phyloP scores from a whole-genome alignment of 108 stramenopile genomes.

The Seminavis robusta region DNA sequence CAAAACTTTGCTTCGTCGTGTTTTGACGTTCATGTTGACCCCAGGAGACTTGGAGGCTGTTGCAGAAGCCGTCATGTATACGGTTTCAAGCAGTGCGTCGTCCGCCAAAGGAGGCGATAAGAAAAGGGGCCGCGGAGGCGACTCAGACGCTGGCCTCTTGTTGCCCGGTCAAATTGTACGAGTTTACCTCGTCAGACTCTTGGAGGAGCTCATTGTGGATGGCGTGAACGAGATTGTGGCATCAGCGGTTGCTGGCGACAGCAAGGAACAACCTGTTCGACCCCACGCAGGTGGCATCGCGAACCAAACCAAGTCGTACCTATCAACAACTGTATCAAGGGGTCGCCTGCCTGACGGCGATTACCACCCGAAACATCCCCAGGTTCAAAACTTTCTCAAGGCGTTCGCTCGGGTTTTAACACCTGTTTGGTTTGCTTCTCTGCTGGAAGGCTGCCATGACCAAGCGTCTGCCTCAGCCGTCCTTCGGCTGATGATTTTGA shows the following conservation, averaged over 20 bases:
- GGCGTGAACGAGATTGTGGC: conserved; percentile 87
- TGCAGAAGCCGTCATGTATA: conserved; percentile 83
- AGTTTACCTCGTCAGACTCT: conserved; percentile 78
- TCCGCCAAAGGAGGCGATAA: conserved; percentile 18
- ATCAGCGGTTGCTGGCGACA: conserved; percentile 34
- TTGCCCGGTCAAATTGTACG: conserved; percentile 71
- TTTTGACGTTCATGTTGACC: conserved; percentile 85
- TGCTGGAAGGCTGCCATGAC: conserved; percentile 86
- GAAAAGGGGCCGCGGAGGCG: conserved; percentile 2
- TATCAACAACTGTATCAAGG: conserved; percentile 34
- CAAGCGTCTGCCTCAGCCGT: conserved; percentile 83
- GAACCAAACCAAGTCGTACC: conserved; percentile 58
- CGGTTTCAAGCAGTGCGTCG: conserved; percentile 69
- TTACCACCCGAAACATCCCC: conserved; percentile 73
- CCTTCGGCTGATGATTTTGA: conserved; percentile 81
- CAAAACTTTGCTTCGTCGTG: conserved; percentile 79
- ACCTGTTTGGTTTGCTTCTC: conserved; percentile 88
- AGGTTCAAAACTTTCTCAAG: conserved; percentile 81
- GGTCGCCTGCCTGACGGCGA: conserved; percentile 39
- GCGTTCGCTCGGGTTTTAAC: conserved; percentile 85
- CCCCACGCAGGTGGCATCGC: conserved; percentile 78
- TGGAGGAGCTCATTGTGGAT: conserved; percentile 88
- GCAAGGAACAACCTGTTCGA: conserved; percentile 31
- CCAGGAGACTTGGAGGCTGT: conserved; percentile 84
- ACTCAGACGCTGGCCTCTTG: too few species aligned